A percentile compares a stretch with the other conserved stretches of the same genome.
These are phyloP conservation scores for Penicillium occitanis DNA, from an alignment of 2,329 filamentous ascomycete species.

Conservation along the genomic window DNA sequence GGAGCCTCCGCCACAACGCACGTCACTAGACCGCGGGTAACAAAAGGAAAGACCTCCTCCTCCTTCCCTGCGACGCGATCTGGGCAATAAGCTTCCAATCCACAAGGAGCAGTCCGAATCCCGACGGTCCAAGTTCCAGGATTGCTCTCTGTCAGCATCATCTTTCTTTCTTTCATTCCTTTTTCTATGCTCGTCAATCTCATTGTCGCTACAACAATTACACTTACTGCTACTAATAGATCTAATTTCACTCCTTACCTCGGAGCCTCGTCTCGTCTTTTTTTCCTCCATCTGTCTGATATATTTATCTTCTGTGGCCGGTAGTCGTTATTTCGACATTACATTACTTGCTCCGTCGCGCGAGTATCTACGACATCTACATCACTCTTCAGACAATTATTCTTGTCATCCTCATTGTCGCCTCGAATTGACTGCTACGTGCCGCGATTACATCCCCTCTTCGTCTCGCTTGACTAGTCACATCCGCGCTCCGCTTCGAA, in stretches of 20 bases:
- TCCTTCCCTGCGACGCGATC: neutral
- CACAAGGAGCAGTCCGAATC: neutral
- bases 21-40: neutral
- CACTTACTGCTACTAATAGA: neutral
- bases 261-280: neutral
- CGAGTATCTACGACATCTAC: neutral
- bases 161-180: neutral
- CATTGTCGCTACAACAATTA: neutral
- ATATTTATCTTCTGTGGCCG: neutral
- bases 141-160: neutral
- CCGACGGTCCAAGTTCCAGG: neutral
- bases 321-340: neutral
- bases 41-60: neutral
- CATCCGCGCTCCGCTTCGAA: neutral
- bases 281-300: neutral
- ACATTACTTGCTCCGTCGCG: neutral
- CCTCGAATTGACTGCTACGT: neutral
- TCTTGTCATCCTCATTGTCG: neutral
- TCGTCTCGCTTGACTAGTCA: conserved; percentile 4
- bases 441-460: neutral
- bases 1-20: conserved; percentile 1
- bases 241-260: neutral
- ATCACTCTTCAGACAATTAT: neutral
- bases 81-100: conserved; percentile 3
- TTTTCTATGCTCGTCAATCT: neutral